phyloP scores from a whole-genome alignment of 306 rosid genomes.

The Trifolium repens region DNA sequence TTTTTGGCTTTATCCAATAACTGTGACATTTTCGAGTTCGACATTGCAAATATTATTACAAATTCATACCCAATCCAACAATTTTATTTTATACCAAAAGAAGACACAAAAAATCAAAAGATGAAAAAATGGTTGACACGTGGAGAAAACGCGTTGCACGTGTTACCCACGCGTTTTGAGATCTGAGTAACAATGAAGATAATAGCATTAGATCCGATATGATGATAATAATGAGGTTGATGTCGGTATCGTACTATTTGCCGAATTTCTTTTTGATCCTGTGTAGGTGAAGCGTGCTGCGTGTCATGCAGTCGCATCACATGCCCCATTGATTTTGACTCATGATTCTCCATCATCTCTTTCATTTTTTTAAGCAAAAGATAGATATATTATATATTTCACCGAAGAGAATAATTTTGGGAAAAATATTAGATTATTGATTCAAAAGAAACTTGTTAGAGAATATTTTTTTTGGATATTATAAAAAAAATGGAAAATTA shows the following conservation, averaged over 20 bases:
- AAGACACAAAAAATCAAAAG: not conserved
- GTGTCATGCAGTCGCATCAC: not conserved
- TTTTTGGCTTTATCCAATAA: slow-evolving; percentile 67
- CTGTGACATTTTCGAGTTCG: slow-evolving; percentile 55
- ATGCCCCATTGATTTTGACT: not conserved
- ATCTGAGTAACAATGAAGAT: too few species aligned
- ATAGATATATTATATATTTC: not conserved
- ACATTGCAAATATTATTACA: slow-evolving; percentile 1
- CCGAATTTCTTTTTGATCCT: not conserved
- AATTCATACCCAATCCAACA: slow-evolving; percentile 12
- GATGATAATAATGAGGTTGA: not conserved
- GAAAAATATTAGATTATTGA: not conserved
- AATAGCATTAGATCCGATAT: slow-evolving; percentile 30
- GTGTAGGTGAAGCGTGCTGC: slow-evolving; percentile 19
- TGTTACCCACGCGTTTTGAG: slow-evolving; percentile 6
- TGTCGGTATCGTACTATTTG: slow-evolving; percentile 11
- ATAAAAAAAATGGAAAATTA: not conserved
- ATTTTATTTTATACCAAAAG: not conserved
- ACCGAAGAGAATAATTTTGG: not conserved
- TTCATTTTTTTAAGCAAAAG: slow-evolving; percentile 11
- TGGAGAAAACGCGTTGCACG: slow-evolving; percentile 32
- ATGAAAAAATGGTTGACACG: slow-evolving; percentile 28
- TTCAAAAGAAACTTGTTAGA: too few species aligned
- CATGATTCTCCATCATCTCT: slow-evolving; percentile 2
- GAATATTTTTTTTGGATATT: too few species aligned